Evolutionary conservation across 2,329 filamentous ascomycete species (phyloP).

Genomic region (Aspergillus ochraceus): DNA sequence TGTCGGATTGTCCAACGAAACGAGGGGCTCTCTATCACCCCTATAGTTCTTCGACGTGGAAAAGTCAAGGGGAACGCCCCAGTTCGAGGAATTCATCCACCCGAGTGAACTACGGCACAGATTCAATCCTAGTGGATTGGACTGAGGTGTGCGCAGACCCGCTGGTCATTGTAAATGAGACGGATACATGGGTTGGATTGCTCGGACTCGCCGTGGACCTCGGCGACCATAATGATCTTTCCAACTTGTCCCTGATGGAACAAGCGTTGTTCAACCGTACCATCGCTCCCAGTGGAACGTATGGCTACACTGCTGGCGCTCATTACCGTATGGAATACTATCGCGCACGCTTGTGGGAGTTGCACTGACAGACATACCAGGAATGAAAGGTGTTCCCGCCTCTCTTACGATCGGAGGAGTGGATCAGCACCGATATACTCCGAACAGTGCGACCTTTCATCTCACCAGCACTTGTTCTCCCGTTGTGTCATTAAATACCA

Average conservation of each 20-base stretch:
- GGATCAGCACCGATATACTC: background rate
- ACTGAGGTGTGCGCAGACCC: background rate
- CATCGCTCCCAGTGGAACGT: background rate
- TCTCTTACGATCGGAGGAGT: constrained; percentile 1
- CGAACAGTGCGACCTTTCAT: background rate
- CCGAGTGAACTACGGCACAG: background rate
- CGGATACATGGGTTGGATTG: constrained; percentile 1
- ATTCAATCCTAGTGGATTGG: background rate
- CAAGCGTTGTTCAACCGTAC: background rate
- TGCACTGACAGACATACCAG: background rate
- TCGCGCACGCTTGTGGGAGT: too few species aligned
- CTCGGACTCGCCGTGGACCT: background rate
- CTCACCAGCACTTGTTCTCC: background rate
- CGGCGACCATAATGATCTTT: background rate
- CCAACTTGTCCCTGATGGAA: background rate
- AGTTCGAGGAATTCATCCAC: background rate
- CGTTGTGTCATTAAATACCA: background rate
- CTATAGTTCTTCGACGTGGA: background rate
- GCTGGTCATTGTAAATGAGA: background rate
- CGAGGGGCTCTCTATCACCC: background rate
- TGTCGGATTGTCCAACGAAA: background rate
- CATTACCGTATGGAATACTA: background rate
- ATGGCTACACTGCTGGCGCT: constrained; percentile 5
- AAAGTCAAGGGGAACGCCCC: background rate
- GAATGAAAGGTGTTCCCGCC: background rate